Evolutionary conservation across 352 stramenopile genomes (phyloP).

Genomic region (Pythium pyrilobum): DNA sequence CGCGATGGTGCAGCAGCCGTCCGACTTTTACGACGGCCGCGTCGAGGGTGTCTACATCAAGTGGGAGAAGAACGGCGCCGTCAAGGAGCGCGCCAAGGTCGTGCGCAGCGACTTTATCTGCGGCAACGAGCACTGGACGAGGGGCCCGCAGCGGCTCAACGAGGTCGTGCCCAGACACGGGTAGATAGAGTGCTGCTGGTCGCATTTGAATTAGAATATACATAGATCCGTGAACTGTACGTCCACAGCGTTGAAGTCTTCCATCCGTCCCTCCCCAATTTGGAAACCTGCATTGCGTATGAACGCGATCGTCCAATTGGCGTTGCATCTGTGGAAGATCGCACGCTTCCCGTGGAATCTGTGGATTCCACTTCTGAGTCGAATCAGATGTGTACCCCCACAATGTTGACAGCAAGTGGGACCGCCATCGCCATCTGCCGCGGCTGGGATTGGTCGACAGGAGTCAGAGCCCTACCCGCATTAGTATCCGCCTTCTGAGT

Average conservation of each 20-base stretch:
- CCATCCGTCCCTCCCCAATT: too few relatives aligned
- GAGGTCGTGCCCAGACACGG: conserved; percentile 4
- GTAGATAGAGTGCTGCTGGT: background rate
- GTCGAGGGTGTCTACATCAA: conserved; percentile 57
- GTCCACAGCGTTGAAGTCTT: too few relatives aligned
- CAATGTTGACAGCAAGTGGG: conserved; percentile 14
- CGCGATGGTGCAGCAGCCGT: conserved; percentile 31
- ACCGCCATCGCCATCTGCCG: conserved; percentile 3
- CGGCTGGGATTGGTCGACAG: conserved; percentile 5
- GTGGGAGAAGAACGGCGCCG: conserved; percentile 34
- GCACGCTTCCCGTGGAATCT: background rate
- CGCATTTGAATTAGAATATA: too few relatives aligned
- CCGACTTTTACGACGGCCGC: conserved; percentile 38
- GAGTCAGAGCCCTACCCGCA: conserved; percentile 6
- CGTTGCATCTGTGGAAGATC: background rate
- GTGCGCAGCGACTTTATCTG: conserved; percentile 60
- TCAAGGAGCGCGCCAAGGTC: conserved; percentile 54
- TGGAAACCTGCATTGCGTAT: too few relatives aligned
- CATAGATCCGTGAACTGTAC: too few relatives aligned
- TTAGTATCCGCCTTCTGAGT: conserved; percentile 19
- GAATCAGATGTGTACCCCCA: background rate
- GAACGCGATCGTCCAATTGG: too few relatives aligned
- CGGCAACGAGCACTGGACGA: conserved; percentile 61
- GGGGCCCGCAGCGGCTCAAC: conserved; percentile 38
- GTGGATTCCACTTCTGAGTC: background rate